These are phyloP conservation scores for Salvia splendens DNA, from an alignment of 257 asterid genomes.

Conservation along the genomic window DNA sequence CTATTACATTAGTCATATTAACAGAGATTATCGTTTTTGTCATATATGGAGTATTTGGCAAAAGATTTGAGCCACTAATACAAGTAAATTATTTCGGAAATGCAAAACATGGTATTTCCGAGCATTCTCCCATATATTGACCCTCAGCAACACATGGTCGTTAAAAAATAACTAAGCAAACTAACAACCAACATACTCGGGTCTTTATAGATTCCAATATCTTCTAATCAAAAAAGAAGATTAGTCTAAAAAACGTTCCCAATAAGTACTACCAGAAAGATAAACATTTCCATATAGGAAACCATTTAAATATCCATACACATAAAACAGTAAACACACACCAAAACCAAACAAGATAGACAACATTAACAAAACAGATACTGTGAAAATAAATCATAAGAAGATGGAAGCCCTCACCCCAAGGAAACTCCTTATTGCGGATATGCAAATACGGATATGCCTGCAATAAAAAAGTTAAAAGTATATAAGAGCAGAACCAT, in stretches of 20 bases:
- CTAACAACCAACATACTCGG: too few species aligned
- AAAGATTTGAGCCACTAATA: too few species aligned
- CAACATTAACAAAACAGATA: not conserved
- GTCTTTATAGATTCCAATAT: too few species aligned
- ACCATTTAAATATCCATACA: not conserved
- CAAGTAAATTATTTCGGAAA: too few species aligned
- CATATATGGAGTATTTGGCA: not conserved
- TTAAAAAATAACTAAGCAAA: too few species aligned
- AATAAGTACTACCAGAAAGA: not conserved
- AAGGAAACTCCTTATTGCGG: conserved; percentile 88
- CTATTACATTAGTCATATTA: not conserved
- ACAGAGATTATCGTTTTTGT: too few species aligned
- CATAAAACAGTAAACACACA: not conserved
- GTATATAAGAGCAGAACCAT: conserved; percentile 24
- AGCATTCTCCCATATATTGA: too few species aligned
- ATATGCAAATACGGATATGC: conserved; percentile 68
- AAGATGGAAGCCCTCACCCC: conserved; percentile 51
- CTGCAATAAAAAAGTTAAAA: conserved; percentile 41
- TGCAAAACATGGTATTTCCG: too few species aligned
- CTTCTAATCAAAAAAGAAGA: too few species aligned
- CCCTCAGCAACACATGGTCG: too few species aligned
- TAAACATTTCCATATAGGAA: too few species aligned
- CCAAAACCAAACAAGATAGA: not conserved
- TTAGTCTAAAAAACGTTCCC: not conserved
- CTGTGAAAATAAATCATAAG: not conserved